phyloP scores from a whole-genome alignment of 2,329 filamentous ascomycete genomes.

The Aspergillus piperis region DNA sequence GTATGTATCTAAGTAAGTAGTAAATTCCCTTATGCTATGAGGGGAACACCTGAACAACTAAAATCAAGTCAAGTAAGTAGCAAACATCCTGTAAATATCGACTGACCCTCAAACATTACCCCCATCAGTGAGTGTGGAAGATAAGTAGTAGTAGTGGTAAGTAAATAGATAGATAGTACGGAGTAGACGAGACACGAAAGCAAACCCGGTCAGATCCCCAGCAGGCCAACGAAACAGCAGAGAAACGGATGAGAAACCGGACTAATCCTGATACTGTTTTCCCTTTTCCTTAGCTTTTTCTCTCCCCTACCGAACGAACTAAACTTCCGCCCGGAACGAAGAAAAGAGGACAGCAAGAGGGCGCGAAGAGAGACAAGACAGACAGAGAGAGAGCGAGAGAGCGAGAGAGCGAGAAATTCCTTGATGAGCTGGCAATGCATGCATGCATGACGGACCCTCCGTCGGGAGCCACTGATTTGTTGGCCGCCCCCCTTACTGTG shows the following conservation, averaged over 20 bases:
- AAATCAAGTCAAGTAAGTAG: too few relatives aligned
- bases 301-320: neutral
- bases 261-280: neutral
- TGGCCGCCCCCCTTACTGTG: conserved; percentile 27
- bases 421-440: conserved; percentile 35
- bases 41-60: too few relatives aligned
- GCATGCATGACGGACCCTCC: conserved; percentile 31
- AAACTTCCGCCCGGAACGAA: neutral
- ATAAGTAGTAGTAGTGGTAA: too few relatives aligned
- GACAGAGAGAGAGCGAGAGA: too few relatives aligned
- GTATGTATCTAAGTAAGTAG: too few relatives aligned
- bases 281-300: neutral
- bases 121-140: neutral
- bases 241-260: neutral
- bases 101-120: too few relatives aligned
- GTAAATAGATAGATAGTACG: neutral
- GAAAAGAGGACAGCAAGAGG: neutral
- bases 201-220: neutral
- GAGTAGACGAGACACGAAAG: neutral
- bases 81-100: too few relatives aligned
- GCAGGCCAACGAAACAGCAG: neutral
- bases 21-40: too few relatives aligned
- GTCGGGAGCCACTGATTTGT: conserved; percentile 28
- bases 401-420: neutral
- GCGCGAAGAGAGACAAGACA: neutral